Evolutionary conservation across 805 yeast genomes (phyloP), one percentile per base, ranked within the genome.

Genomic region (Cyberlindnera samutprakarnensis): DNA sequence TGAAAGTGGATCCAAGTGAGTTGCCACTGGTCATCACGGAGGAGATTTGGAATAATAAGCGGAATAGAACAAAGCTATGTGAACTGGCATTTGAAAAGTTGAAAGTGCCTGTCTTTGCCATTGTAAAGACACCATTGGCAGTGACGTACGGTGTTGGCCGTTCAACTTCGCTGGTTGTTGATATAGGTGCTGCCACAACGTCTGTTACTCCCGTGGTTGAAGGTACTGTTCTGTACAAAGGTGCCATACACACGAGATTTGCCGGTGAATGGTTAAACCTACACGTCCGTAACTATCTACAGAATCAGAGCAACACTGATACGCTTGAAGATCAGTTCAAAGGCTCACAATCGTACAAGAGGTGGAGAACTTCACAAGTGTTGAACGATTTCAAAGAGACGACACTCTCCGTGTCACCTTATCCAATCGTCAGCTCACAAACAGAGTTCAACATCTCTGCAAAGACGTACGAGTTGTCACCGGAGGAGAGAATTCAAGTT

Each of bases 261-360:
- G 96, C 88, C 4, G 97, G 96, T 8, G 90, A 87, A 53, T 88
- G 80, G 53, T 54, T 83, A 34, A 82, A 79, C 53, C 64, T 73
- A 31, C 84, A 82, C 56, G 62, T 77, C 2, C 55, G 70, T 42
- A 62, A 71, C 31, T 71, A 59, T 46, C 66, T 67, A 39, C 56
- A 62, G 35, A 43, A 58, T 25, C 55, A 61, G 10, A 7, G 10
- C 10, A 8, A 8, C 10, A 19, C 10, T 14, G 33, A 11, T 36
- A 38, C 29, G 37, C 49, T 15, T 7, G 39, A 39, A n/a, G 17
- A 35, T 2, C 45, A 51, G 14, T 52, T 53, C 12, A 28, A 43
- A 20, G 47, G 59, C 35, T 44, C 52, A 31, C 61, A 49, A 11
- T 71, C 64, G 27, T 69, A 43, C 53, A 59, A 46, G 47, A 58